Evolutionary conservation across 495 filamentous ascomycete species (phyloP), one percentile per base, ranked within the genome.

Genomic region (Trypethelium eluteriae): DNA sequence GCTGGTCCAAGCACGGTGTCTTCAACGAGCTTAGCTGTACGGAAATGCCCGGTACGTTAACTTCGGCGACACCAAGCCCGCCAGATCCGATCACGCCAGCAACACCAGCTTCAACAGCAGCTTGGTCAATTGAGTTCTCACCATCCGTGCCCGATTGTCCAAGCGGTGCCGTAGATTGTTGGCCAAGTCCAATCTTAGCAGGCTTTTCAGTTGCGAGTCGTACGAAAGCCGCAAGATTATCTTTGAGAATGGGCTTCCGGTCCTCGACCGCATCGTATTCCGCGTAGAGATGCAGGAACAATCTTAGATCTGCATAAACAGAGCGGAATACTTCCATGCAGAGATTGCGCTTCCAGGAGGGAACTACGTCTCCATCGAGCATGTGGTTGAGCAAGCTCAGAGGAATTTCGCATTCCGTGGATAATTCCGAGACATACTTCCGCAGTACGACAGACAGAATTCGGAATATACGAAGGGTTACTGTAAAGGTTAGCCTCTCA

Each of bases 281-380:
- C 5, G 86, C 80, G 70, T 91, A 98, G 6, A 97, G 90, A 18
- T 88, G 85, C 49, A 93, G 82, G 5, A 96, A 81, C 11, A 94
- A 83, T 2, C 81, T 80, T 14, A 89, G 85, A 63, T 96, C 92
- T 0, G 88, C 79, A 76, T 95, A 95, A 47, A 98, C 82, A 34
- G 87, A 89, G 39, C 89, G 84, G 69, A 96, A 91, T 0, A 96
- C 81, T 72, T 98, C 94, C 86, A 98, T 93, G 68, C 90, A 93
- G 18, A 96, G 74, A 1, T 89, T 86, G 46, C 95, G 81, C 73
- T 90, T 96, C 94, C 94, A 98, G 4, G 84, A 74, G 1, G 85
- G 79, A 3, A 85, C 85, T 5, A 82, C 82, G 66, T 96, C 95
- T 14, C 89, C 89, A 70, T 98, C 94, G 14, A 98, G 81, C 70